These are phyloP conservation scores for Candida maesae DNA, from an alignment of 805 yeast genomes.

Conservation along the genomic window DNA sequence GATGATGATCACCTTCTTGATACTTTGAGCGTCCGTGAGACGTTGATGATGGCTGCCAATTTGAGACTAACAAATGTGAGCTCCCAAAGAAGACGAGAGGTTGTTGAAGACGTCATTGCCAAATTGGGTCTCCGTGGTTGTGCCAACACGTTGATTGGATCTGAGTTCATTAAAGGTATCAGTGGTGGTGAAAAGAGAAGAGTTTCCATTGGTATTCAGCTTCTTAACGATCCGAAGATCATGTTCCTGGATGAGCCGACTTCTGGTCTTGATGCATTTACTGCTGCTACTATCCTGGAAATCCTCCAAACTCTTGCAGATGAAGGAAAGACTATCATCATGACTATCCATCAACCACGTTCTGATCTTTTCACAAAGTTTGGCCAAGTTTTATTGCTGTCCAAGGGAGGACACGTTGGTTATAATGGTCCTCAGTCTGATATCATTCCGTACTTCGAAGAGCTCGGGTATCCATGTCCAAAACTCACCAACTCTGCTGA, in stretches of 20 bases:
- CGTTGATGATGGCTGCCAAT: constrained; percentile 66
- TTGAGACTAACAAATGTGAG: constrained; percentile 52
- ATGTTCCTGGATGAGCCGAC: constrained; percentile 85
- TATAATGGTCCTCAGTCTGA: constrained; percentile 58
- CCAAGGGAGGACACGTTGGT: constrained; percentile 73
- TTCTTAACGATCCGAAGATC: constrained; percentile 68
- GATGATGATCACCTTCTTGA: constrained; percentile 74
- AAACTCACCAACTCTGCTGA: constrained; percentile 69
- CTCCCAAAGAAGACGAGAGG: constrained; percentile 38
- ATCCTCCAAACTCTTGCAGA: constrained; percentile 55
- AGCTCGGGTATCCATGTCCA: constrained; percentile 55
- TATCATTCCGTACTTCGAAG: constrained; percentile 46
- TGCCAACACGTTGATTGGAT: constrained; percentile 68
- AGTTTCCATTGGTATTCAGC: constrained; percentile 77
- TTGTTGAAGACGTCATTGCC: constrained; percentile 57
- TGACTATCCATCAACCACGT: constrained; percentile 85
- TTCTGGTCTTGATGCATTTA: constrained; percentile 80
- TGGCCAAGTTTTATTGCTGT: constrained; percentile 69
- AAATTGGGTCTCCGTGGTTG: constrained; percentile 69
- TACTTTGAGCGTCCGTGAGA: constrained; percentile 73
- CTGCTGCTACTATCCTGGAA: constrained; percentile 66
- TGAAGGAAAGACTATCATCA: constrained; percentile 65
- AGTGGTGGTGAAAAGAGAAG: constrained; percentile 84
- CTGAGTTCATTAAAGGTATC: constrained; percentile 62
- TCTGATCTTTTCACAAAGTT: constrained; percentile 62